These are phyloP conservation scores for Talaromyces sp. DNA, from an alignment of 2,329 filamentous ascomycete species.

Conservation along the genomic window DNA sequence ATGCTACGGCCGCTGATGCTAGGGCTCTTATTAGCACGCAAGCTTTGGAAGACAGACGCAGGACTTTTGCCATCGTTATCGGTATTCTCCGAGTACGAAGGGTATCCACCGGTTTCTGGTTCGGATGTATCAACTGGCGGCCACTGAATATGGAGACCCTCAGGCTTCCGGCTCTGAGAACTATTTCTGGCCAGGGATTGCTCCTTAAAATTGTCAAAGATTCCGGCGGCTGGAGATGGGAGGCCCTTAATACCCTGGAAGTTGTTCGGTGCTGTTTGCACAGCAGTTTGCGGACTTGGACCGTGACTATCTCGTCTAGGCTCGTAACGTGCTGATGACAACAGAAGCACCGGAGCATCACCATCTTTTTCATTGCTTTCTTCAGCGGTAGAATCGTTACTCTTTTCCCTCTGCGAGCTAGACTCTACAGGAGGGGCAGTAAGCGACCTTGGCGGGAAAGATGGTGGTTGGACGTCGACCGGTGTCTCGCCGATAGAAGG, in stretches of 20 bases:
- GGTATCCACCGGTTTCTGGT: conserved; percentile 47
- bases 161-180: conserved; percentile 73
- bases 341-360: conserved; percentile 28
- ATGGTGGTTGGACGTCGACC: conserved; percentile 44
- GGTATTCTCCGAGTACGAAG: conserved; percentile 53
- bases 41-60: conserved; percentile 41
- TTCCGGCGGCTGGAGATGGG: conserved; percentile 64
- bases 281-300: conserved; percentile 56
- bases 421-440: conserved; percentile 44
- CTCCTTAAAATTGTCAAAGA: conserved; percentile 60
- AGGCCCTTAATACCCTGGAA: conserved; percentile 53
- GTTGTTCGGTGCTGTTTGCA: conserved; percentile 63
- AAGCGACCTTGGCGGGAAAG: conserved; percentile 36
- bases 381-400: conserved; percentile 14
- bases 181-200: conserved; percentile 52
- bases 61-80: conserved; percentile 43
- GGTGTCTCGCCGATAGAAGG: conserved; percentile 73
- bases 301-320: conserved; percentile 34
- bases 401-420: conserved; percentile 44
- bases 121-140: conserved; percentile 47
- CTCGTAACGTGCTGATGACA: conserved; percentile 44
- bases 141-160: conserved; percentile 64
- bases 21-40: conserved; percentile 50
- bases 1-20: conserved; percentile 62
- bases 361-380: conserved; percentile 20